Evolutionary conservation across 306 rosid species (phyloP).

Genomic region (Pyrus betulifolia): DNA sequence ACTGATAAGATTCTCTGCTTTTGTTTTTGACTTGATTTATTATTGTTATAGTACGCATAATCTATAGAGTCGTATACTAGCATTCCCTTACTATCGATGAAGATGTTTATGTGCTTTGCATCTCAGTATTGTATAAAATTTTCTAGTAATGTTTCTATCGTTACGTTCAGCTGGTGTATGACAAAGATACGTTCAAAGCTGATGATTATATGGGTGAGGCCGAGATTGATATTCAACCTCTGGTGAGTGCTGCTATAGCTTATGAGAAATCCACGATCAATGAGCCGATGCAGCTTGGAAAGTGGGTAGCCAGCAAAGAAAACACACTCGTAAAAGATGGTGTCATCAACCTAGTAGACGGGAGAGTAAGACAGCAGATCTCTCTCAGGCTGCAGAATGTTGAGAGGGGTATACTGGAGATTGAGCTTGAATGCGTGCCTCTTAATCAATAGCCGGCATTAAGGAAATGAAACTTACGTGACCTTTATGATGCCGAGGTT

Average conservation of each 20-base stretch:
- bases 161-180: slow-evolving; percentile 70
- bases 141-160: not conserved
- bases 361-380: slow-evolving; percentile 63
- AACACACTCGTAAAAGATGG: slow-evolving; percentile 57
- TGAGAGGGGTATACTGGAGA: slow-evolving; percentile 76
- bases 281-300: slow-evolving; percentile 49
- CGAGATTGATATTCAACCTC: slow-evolving; percentile 87
- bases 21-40: not conserved
- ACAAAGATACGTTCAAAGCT: slow-evolving; percentile 73
- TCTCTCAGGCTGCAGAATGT: slow-evolving; percentile 70
- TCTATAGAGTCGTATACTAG: not conserved
- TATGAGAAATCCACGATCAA: slow-evolving; percentile 39
- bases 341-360: slow-evolving; percentile 49
- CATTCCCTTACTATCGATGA: not conserved
- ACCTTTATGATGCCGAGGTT: not conserved
- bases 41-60: not conserved
- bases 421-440: slow-evolving; percentile 88
- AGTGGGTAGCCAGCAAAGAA: slow-evolving; percentile 58
- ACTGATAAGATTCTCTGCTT: not conserved
- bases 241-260: slow-evolving; percentile 69
- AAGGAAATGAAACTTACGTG: not conserved
- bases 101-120: not conserved
- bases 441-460: slow-evolving; percentile 52
- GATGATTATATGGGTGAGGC: slow-evolving; percentile 98
- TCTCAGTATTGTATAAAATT: not conserved